These are phyloP conservation scores for Polygonum maritimum DNA, from an alignment of 148 eudicot genomes.

Conservation along the genomic window DNA sequence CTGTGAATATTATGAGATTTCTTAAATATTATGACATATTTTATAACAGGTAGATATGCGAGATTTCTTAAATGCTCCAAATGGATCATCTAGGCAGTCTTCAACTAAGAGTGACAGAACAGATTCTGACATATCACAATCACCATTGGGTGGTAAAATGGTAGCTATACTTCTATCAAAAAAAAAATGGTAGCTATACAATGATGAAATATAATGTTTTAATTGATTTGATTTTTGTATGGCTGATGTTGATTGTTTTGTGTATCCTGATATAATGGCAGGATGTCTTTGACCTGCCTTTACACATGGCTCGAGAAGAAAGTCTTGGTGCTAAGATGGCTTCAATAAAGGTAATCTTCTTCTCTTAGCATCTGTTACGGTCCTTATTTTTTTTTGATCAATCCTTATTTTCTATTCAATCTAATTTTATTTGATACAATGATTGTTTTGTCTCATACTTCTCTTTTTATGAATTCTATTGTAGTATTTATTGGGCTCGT, in stretches of 20 bases:
- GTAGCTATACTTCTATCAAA: conserved; percentile 46
- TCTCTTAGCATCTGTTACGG: background rate
- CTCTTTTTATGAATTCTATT: no score
- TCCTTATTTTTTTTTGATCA: no score
- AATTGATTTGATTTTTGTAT: background rate
- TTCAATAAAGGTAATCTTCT: conserved; percentile 63
- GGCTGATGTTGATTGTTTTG: background rate
- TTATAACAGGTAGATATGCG: conserved; percentile 89
- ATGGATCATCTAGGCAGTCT: conserved; percentile 67
- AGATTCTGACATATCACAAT: conserved; percentile 60
- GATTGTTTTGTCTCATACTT: no score
- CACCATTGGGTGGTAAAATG: conserved; percentile 96
- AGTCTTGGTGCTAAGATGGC: conserved; percentile 85
- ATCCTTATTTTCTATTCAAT: no score
- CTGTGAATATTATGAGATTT: background rate
- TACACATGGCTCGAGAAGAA: conserved; percentile 98
- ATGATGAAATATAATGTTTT: background rate
- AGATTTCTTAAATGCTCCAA: conserved; percentile 88
- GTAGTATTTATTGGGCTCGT: no score
- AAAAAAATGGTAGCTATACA: conserved; percentile 65
- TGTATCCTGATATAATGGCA: conserved; percentile 19
- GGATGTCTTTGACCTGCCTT: conserved; percentile 98
- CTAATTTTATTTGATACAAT: no score
- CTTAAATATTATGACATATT: background rate
- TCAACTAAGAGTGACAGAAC: conserved; percentile 36